These are phyloP conservation scores for Carex cristatella DNA, from an alignment of 176 grass and related monocot genomes.

Conservation along the genomic window DNA sequence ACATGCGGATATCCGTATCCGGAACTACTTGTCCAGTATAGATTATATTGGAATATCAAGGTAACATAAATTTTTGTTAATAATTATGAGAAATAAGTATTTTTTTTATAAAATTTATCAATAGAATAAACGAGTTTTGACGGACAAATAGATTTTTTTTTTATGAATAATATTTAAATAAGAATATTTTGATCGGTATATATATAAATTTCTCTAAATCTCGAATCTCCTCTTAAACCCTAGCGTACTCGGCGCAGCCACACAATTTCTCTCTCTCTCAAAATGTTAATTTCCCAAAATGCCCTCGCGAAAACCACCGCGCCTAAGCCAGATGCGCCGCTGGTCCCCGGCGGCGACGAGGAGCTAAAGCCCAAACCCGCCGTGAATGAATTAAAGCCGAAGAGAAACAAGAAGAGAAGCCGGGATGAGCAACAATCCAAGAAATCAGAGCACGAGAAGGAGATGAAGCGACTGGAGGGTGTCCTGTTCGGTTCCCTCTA, in stretches of 20 bases:
- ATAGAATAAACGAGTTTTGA: too few relatives aligned
- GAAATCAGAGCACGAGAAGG: conserved; percentile 28
- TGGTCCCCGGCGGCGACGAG: conserved; percentile 16
- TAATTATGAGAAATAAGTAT: too few relatives aligned
- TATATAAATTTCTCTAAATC: too few relatives aligned
- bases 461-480: conserved; percentile 52
- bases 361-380: conserved; percentile 13
- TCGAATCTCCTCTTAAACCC: too few relatives aligned
- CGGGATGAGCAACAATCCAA: background rate
- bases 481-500: conserved; percentile 54
- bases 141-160: too few relatives aligned
- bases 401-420: conserved; percentile 39
- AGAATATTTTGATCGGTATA: too few relatives aligned
- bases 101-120: too few relatives aligned
- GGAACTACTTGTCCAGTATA: too few relatives aligned
- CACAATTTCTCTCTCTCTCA: background rate
- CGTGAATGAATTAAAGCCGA: conserved; percentile 15
- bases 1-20: too few relatives aligned
- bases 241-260: background rate
- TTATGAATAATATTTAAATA: too few relatives aligned
- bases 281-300: conserved; percentile 79
- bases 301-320: conserved; percentile 19
- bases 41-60: too few relatives aligned
- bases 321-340: background rate
- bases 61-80: too few relatives aligned